Evolutionary conservation across 1,284 basidiomycete genomes (phyloP), one percentile per base, ranked within the genome.

Genomic region (Agroathelia rolfsii): DNA sequence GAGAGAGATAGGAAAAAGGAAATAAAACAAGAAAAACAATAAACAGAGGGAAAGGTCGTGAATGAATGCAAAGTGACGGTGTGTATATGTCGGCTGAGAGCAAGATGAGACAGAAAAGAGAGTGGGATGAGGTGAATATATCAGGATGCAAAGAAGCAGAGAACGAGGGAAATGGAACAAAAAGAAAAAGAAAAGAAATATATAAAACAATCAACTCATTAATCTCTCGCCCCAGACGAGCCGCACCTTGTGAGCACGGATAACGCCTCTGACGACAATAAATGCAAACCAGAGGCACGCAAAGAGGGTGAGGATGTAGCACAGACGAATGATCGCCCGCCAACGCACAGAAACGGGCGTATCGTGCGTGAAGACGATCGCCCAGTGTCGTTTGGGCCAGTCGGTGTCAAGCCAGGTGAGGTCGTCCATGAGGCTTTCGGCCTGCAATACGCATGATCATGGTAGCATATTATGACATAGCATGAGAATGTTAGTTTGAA

Each of bases 211-310:
- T 56, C 44, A 83, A 23, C 72, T 78, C 64, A 82, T 77, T 37
- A 84, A 59, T 34, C 72, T 66, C 46, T 80, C 76, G 26, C 80
- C 80, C 79, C 80, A 84, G 10, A 84, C 69, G 16, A 82, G 64
- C 27, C 78, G 60, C 43, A 81, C 72, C 41, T 73, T 61, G 47
- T 84, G 76, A 10, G 80, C 80, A 22, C 74, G 61, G 36, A 78
- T 75, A 18, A 68, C 77, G 19, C 79, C 80, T 12, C 63, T 59
- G 11, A 79, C 45, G 0, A 71, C 68, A 21, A 76, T 64, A 64
- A 66, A 78, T n/a, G 66, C 53, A 18, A 78, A 55, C 66, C 72
- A 74, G 18, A 64, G 56, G 3, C 72, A 42, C 8, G 68, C 55
- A 38, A 81, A 79, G 3, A 73, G 49, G n/a, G n/a, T n/a, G n/a